Evolutionary conservation across 805 yeast genomes (phyloP), one percentile per base, ranked within the genome.

Genomic region (Lipomyces starkeyi): DNA sequence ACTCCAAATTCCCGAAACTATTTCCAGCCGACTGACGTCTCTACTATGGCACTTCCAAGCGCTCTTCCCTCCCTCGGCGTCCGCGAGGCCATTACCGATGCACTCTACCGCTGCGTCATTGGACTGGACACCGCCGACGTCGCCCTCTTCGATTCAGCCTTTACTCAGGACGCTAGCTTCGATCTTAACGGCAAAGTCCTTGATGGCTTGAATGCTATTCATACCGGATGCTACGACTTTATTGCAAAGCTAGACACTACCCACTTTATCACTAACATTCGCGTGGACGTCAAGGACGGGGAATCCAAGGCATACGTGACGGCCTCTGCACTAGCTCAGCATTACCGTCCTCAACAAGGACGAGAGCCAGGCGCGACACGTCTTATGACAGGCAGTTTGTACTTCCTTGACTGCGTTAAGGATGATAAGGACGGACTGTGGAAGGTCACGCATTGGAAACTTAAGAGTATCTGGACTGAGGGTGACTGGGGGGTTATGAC

Each of bases 341-440:
- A 58, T 37, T 58, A 53, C 63, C 61, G 63, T 52, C 57, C 9
- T n/a, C 9, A 22, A 20, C 22, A 58, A 20, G 61, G 61, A n/a
- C 47, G n/a, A n/a, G 56, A 37, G 7, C 61, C 61, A 2, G 17
- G 27, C n/a, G n/a, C 63, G 8, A n/a, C 43, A 20, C 8, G 9
- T 52, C 27, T 52, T 35, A 17, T 58, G 32, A 37, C 61, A 17
- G 63, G 61, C 22, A 7, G 61, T n/a, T 52, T 52, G 61, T 58
- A 58, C 58, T 58, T 35, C 25, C 11, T 58, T 20, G 61, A 58
- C 11, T 22, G n/a, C 25, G 58, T 58, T 6, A 58, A 58, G 61
- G 61, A 58, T 58, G 43, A n/a, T 52, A 20, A 20, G 7, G 61
- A 58, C 63, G 61, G 61, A 22, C 25, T 58, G 61, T 58, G 61